phyloP scores from a whole-genome alignment of 129 eudicot species.

The Saussurea involucrata region DNA sequence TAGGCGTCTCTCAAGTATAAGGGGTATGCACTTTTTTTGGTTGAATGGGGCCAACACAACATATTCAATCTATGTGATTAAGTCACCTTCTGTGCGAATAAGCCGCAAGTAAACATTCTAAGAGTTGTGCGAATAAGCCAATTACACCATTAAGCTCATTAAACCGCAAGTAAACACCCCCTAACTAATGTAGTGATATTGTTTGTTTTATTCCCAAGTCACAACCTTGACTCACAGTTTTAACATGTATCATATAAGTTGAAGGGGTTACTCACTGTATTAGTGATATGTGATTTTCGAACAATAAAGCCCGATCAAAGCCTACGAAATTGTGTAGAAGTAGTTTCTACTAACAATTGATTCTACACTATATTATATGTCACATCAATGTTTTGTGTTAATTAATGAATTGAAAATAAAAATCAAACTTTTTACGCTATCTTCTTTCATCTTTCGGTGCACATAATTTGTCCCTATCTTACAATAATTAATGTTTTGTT shows the following conservation, averaged over 20 bases:
- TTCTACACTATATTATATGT: background rate
- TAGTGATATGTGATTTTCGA: background rate
- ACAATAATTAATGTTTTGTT: background rate
- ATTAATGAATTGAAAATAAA: background rate
- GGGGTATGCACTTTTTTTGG: too few relatives aligned
- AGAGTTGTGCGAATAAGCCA: too few relatives aligned
- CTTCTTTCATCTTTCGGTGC: conserved; percentile 23
- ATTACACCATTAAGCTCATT: too few relatives aligned
- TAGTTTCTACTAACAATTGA: background rate
- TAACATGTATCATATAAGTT: background rate
- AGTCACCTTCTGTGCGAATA: too few relatives aligned
- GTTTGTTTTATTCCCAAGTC: background rate
- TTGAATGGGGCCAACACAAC: too few relatives aligned
- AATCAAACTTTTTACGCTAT: background rate
- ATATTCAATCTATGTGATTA: too few relatives aligned
- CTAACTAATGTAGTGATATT: background rate
- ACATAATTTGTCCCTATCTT: background rate
- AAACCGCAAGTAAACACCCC: too few relatives aligned
- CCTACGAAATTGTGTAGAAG: background rate
- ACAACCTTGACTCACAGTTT: background rate
- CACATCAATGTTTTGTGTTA: background rate
- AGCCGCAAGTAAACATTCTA: too few relatives aligned
- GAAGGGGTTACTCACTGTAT: background rate
- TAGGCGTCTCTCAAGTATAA: too few relatives aligned
- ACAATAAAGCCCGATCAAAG: background rate